Evolutionary conservation across 148 eudicot species (phyloP).

Genomic region (Rhododendron griersonianum): DNA sequence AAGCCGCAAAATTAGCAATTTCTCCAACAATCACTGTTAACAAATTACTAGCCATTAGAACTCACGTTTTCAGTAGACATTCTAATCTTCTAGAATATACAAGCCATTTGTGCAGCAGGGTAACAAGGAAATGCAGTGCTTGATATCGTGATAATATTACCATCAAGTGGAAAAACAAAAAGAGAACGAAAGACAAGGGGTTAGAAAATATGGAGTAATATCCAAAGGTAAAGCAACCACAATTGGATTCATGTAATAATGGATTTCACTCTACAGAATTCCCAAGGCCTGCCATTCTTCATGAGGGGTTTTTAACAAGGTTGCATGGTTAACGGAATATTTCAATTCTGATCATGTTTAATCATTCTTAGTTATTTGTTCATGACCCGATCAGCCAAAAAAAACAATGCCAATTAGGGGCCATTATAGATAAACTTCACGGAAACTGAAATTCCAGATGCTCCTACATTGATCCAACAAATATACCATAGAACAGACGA

Average conservation of each 20-base stretch:
- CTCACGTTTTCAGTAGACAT: neutral
- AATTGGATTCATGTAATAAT: neutral
- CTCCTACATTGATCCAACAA: neutral
- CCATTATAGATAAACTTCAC: neutral
- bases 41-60: conserved; percentile 22
- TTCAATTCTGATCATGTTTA: neutral
- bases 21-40: conserved; percentile 81
- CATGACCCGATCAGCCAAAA: neutral
- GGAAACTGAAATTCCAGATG: neutral
- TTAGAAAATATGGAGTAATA: neutral
- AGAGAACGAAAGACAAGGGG: neutral
- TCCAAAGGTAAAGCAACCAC: neutral
- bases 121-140: neutral
- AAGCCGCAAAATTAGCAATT: conserved; percentile 83
- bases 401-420: neutral
- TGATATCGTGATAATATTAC: neutral
- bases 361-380: neutral
- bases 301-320: neutral
- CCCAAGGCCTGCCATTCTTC: neutral
- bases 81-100: neutral
- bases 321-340: neutral
- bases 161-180: neutral
- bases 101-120: neutral
- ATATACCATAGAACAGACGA: neutral
- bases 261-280: neutral